A percentile compares a stretch with the other conserved stretches of the same genome.
Evolutionary conservation across 169 alveolate species (phyloP).

Genomic region (Eimeria sp.): DNA sequence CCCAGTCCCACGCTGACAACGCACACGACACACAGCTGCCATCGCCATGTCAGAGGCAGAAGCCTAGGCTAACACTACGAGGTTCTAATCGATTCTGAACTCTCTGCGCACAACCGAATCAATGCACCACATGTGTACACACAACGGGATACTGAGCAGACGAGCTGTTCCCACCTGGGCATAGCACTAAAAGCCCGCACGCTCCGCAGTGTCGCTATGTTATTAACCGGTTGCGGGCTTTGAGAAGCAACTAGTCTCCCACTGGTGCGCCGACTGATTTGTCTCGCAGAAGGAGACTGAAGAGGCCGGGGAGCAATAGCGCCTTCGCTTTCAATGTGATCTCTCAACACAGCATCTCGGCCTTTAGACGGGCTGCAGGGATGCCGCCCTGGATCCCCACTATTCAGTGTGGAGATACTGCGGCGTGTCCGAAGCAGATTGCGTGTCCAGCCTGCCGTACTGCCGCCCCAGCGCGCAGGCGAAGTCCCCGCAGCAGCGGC

Average conservation of each 20-base stretch:
- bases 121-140: background rate
- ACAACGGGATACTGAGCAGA: background rate
- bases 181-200: slow-evolving; percentile 43
- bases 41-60: background rate
- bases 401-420: slow-evolving; percentile 43
- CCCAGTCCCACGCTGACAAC: background rate
- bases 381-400: background rate
- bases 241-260: background rate
- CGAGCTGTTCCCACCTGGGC: slow-evolving; percentile 34
- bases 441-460: slow-evolving; percentile 21
- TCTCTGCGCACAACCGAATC: background rate
- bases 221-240: background rate
- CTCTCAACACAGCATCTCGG: background rate
- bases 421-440: slow-evolving; percentile 42
- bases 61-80: background rate
- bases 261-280: background rate
- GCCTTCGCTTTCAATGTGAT: background rate
- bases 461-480: slow-evolving; percentile 40
- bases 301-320: background rate
- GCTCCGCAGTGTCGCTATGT: background rate
- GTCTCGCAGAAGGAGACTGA: slow-evolving; percentile 21
- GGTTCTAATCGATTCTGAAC: background rate
- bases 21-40: background rate
- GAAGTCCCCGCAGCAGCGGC: background rate
- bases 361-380: background rate